Evolutionary conservation across 352 stramenopile species (phyloP), one percentile per base, ranked within the genome.

Genomic region (Pythium aristosporum): DNA sequence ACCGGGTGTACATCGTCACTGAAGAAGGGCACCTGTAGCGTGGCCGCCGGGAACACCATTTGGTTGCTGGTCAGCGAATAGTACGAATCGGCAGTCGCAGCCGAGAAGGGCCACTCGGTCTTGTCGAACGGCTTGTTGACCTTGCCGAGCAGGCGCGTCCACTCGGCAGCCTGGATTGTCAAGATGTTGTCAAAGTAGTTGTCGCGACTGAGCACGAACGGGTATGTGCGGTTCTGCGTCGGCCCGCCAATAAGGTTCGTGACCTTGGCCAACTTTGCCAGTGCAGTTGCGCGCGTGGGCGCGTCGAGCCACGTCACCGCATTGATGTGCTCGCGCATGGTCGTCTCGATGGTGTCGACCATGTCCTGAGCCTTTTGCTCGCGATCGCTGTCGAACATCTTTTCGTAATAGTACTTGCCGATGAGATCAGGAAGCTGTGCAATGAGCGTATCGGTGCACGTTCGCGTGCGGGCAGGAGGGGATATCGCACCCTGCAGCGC

Each of bases 41-140:
- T 97, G 7, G 88, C 94, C 10, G 93, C 92, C 7, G 95, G 94
- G 71, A 98, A 98, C 4, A 98, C 90, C 67, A 98, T 97, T 63
- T 98, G 90, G 67, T 93, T 92, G 36, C 74, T 68, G 30, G 72
- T 73, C 5, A 74, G 72, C 36, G 68, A 74, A 71, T 94, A 89
- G 65, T 87, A 94, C 9, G 89, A 92, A 73, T 98, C 98, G 2
- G 96, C 87, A 4, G 80, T 91, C 34, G 96, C 88, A 18, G 92
- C 85, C 37, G 86, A 95, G 85, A 98, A 97, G 65, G 52, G 68
- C 90, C 88, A 96, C 66, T 93, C 74, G 21, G 86, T 78, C 11
- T 61, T 60, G 10, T 68, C 58, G 34, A 60, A 71, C 23, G 84
- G 69, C 44, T 73, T 68, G 39, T 49, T 65, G n/a, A 79, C 36